phyloP scores from a whole-genome alignment of 2,329 filamentous ascomycete genomes.

The Apiospora sp. region DNA sequence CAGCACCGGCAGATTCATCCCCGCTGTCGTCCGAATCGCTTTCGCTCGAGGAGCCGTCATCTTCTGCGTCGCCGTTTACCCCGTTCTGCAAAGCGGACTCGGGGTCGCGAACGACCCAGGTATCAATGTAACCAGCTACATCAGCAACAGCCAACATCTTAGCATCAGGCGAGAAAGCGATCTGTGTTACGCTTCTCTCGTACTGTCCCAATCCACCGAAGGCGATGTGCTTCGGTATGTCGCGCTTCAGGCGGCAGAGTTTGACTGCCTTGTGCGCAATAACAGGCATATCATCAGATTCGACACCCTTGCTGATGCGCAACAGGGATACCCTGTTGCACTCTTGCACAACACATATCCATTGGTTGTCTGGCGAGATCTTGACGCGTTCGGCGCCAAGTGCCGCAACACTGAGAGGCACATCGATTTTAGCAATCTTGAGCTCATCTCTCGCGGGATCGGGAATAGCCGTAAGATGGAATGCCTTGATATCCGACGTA shows the following conservation, averaged over 20 bases:
- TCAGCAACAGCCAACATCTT: constrained; percentile 81
- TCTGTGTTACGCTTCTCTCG: constrained; percentile 75
- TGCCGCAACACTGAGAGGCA: constrained; percentile 63
- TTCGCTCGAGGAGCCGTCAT: constrained; percentile 44
- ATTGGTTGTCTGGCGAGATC: constrained; percentile 74
- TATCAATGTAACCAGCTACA: constrained; percentile 85
- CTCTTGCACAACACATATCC: constrained; percentile 71
- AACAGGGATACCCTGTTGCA: constrained; percentile 66
- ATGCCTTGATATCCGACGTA: constrained; percentile 77
- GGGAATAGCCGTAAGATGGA: constrained; percentile 67
- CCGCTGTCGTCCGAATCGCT: constrained; percentile 45
- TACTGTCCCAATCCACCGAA: constrained; percentile 78
- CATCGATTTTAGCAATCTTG: constrained; percentile 73
- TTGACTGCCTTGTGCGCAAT: constrained; percentile 55
- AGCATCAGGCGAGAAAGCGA: constrained; percentile 82
- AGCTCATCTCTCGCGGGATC: constrained; percentile 65
- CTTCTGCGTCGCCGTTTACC: constrained; percentile 40
- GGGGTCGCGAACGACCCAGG: constrained; percentile 75
- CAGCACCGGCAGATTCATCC: constrained; percentile 52
- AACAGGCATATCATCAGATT: constrained; percentile 47
- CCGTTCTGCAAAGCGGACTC: constrained; percentile 47
- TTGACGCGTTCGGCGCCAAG: constrained; percentile 74
- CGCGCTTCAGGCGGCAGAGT: constrained; percentile 60
- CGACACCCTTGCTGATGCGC: constrained; percentile 48
- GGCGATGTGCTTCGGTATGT: constrained; percentile 60